Evolutionary conservation across 1,139 yeast species (phyloP).

Genomic region (Yamadazyma pseudoaaseri): DNA sequence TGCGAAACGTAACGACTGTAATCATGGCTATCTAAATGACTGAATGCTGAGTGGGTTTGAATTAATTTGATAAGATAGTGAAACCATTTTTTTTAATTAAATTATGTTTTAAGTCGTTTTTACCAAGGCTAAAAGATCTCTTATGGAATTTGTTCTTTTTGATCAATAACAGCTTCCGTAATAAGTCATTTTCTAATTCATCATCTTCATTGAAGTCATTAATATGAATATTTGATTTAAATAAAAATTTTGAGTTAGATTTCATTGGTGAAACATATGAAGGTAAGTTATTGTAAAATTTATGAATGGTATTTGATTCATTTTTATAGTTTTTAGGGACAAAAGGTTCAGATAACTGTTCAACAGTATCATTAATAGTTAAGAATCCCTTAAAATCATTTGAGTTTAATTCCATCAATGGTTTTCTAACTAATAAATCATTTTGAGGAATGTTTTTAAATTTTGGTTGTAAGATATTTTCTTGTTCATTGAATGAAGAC

Average conservation of each 20-base stretch:
- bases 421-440: conserved; percentile 20
- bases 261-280: conserved; percentile 16
- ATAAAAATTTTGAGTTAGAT: conserved; percentile 14
- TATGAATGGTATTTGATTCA: conserved; percentile 36
- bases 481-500: conserved; percentile 32
- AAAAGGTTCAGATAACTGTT: conserved; percentile 27
- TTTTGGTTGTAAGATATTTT: conserved; percentile 45
- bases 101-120: conserved; percentile 34
- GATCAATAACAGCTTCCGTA: conserved; percentile 19
- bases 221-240: conserved; percentile 13
- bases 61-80: conserved; percentile 13
- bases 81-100: conserved; percentile 32
- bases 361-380: conserved; percentile 9
- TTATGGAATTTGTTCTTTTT: conserved; percentile 30
- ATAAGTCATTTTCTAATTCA: conserved; percentile 26
- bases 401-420: conserved; percentile 33
- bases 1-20: conserved; percentile 4
- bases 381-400: conserved; percentile 36
- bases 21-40: not conserved
- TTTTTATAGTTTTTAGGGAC: conserved; percentile 33
- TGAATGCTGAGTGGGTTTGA: not conserved
- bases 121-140: conserved; percentile 41
- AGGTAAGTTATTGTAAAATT: conserved; percentile 18
- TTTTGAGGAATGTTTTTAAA: conserved; percentile 15
- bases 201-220: conserved; percentile 26